Base-by-base conservation (phyloP, 2,329 filamentous ascomycete genomes). In the Cytospora schulzeri region DNA sequence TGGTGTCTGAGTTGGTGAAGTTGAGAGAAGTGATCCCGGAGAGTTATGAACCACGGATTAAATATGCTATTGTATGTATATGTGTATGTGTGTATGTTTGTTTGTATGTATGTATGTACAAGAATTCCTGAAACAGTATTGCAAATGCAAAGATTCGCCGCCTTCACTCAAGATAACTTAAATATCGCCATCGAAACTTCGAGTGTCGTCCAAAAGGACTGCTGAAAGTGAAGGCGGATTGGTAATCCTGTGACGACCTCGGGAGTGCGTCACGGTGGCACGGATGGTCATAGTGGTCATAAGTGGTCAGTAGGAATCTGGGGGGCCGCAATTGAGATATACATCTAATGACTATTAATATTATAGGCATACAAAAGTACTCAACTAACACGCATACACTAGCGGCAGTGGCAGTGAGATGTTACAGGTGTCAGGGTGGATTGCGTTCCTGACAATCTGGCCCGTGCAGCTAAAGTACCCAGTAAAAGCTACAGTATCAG, bases 151-250 rank as follows among this genome's bases (percentile, higher is more conserved):
- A 11, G 14, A 8, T 19, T 48, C n/a, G 45, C 45, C 45, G n/a
- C 45, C 45, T 24, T 48, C 45, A 24, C 9, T 24, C 19, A 14
- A n/a, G 4, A 48, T 14, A 48, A 4, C 19, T 11, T 48, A 5
- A 19, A 24, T 60, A 38, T 57, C 26, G n/a, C 24, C 60, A 31
- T 58, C 45, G 64, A 66, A 66, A 17, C 51, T 66, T 66, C 64
- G 26, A 66, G 38, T 33, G 60, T 59, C 31, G 60, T 66, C 64
- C 22, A 58, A 24, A 48, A 24, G 9, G 60, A 35, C 41, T 53
- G 53, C 51, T 54, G 41, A 35, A 62, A 41, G 38, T 35, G 41
- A 29, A 17, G 29, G 19, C 19, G 60, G 60, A 62, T 62, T 62
- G 60, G 60, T 62, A 62, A 62, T 62, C 60, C 52, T 29, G 38